phyloP scores from a whole-genome alignment of 306 rosid genomes.

The Rosa multiflora region DNA sequence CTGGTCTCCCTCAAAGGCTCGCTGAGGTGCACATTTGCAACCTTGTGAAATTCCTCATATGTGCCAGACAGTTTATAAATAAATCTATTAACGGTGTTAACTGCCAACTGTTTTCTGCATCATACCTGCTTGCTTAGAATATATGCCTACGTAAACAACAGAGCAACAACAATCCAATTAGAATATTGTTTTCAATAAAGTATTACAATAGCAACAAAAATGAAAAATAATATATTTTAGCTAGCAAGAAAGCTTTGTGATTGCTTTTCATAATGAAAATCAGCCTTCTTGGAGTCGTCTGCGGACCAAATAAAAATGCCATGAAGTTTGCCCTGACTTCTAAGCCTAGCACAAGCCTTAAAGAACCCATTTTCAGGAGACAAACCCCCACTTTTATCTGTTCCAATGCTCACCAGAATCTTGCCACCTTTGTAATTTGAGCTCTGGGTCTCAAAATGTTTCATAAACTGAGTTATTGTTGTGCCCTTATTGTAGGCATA shows the following conservation, averaged over 20 bases:
- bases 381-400: conserved; percentile 27
- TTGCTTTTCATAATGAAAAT: conserved; percentile 26
- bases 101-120: not conserved
- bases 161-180: not conserved
- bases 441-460: conserved; percentile 23
- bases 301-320: conserved; percentile 35
- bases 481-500: conserved; percentile 27
- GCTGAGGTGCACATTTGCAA: conserved; percentile 1
- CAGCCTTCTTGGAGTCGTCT: conserved; percentile 19
- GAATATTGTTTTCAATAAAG: not conserved
- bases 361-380: conserved; percentile 30
- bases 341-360: conserved; percentile 25
- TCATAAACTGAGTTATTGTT: conserved; percentile 13
- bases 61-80: not conserved
- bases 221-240: not conserved
- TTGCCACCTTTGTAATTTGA: conserved; percentile 24
- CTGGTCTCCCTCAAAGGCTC: not conserved
- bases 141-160: not conserved
- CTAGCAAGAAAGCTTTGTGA: conserved; percentile 19
- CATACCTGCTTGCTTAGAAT: not conserved
- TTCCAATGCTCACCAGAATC: conserved; percentile 29
- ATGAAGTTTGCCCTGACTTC: conserved; percentile 13
- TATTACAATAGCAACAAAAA: not conserved
- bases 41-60: not conserved
- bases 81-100: not conserved